A percentile compares a stretch with the other conserved stretches of the same genome.
Evolutionary conservation across 176 grass and related monocot genomes (phyloP).

Genomic region (Aegilops tauschii): DNA sequence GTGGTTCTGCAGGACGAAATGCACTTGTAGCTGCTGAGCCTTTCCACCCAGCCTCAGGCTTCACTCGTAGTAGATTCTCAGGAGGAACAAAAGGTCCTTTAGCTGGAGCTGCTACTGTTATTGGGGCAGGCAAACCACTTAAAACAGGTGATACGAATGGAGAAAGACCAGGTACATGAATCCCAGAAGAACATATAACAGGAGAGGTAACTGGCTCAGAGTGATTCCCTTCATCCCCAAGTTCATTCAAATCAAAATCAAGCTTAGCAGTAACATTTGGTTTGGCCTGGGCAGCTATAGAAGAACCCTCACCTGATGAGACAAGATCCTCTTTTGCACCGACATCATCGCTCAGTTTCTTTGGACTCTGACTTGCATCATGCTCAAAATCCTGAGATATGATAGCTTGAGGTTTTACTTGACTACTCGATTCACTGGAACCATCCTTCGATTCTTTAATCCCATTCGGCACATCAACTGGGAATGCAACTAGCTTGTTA

Average conservation of each 20-base stretch:
- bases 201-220: conserved; percentile 44
- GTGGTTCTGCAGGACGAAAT: conserved; percentile 85
- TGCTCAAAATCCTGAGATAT: conserved; percentile 30
- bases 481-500: conserved; percentile 12
- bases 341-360: conserved; percentile 27
- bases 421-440: conserved; percentile 45
- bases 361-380: conserved; percentile 29
- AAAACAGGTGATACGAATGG: conserved; percentile 36
- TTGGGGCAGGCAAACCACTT: conserved; percentile 39
- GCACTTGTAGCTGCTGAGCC: conserved; percentile 87
- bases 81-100: conserved; percentile 84
- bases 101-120: conserved; percentile 72
- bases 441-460: conserved; percentile 40
- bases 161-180: conserved; percentile 27
- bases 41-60: conserved; percentile 74
- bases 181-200: conserved; percentile 28
- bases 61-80: conserved; percentile 64
- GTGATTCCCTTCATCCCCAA: conserved; percentile 49
- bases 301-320: conserved; percentile 47
- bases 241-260: conserved; percentile 75
- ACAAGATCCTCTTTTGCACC: conserved; percentile 35
- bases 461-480: conserved; percentile 17
- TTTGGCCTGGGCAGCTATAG: conserved; percentile 20
- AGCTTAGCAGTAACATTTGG: conserved; percentile 42
- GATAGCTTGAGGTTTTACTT: conserved; percentile 8